Conservation (phyloP, 2,329 filamentous ascomycete genomes). For the Emmonsiellopsis sp. region DNA sequence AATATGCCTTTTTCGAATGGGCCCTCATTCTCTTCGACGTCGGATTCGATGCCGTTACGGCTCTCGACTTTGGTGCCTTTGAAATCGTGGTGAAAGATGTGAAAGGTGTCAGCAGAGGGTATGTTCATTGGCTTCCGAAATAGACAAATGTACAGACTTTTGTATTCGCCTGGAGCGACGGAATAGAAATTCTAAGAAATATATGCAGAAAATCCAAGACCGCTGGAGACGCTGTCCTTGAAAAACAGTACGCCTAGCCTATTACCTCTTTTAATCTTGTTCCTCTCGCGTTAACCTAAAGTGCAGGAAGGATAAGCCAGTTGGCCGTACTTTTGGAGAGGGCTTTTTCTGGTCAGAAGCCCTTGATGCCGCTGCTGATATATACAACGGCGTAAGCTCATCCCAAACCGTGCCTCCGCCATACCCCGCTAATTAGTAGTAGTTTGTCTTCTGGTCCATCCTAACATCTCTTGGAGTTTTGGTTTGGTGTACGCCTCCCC, state of each 20-base stretch:
- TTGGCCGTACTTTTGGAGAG: conserved; percentile 58
- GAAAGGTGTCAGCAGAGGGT: conserved; percentile 91
- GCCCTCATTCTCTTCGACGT: conserved; percentile 89
- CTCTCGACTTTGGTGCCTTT: conserved; percentile 80
- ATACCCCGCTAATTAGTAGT: conserved; percentile 17
- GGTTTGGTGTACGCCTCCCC: conserved; percentile 71
- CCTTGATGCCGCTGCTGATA: conserved; percentile 73
- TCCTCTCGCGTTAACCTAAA: conserved; percentile 3
- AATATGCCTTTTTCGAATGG: conserved; percentile 98
- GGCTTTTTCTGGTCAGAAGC: conserved; percentile 65
- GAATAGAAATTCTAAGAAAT: conserved; percentile 27
- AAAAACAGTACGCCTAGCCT: conserved; percentile 60
- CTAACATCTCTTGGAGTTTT: conserved; percentile 79
- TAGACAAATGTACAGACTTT: conserved; percentile 55
- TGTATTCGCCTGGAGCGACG: conserved; percentile 25
- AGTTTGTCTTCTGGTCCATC: conserved; percentile 95
- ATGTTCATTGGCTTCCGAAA: conserved; percentile 91
- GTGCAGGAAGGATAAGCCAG: conserved; percentile 62
- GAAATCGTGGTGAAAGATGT: conserved; percentile 83
- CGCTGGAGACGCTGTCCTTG: conserved; percentile 41
- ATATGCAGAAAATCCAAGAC: conserved; percentile 41
- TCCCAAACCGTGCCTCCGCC: background rate
- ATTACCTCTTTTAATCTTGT: conserved; percentile 15
- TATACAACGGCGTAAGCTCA: conserved; percentile 74
- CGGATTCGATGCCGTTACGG: conserved; percentile 89